Evolutionary conservation across 2,329 filamentous ascomycete genomes (phyloP).

Genomic region (Arthrobotrys sphaeroides): DNA sequence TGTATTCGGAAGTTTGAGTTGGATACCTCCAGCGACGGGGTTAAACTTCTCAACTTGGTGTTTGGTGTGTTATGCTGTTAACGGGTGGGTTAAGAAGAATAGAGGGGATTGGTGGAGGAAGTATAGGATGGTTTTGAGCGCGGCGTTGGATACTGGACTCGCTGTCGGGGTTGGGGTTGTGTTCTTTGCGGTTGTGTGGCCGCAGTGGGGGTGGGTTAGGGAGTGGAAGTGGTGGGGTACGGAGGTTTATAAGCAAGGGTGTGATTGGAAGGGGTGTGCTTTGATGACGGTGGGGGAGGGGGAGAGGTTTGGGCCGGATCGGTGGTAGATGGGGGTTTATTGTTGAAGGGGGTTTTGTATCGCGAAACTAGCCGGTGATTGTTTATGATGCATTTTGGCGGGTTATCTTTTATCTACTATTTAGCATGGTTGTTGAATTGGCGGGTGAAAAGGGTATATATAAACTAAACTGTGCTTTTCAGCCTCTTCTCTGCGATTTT

Average conservation of each 20-base stretch:
- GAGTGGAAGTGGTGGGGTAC: slow-evolving; percentile 88
- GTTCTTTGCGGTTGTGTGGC: slow-evolving; percentile 87
- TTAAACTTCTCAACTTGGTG: slow-evolving; percentile 91
- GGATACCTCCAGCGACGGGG: slow-evolving; percentile 86
- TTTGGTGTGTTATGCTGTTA: slow-evolving; percentile 84
- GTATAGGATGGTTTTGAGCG: slow-evolving; percentile 83
- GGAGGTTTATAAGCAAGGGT: slow-evolving; percentile 82
- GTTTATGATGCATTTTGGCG: too few relatives aligned
- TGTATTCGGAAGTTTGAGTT: slow-evolving; percentile 81
- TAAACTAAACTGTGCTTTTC: too few relatives aligned
- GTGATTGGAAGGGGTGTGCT: slow-evolving; percentile 83
- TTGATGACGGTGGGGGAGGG: slow-evolving; percentile 73
- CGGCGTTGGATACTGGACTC: slow-evolving; percentile 81
- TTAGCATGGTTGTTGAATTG: too few relatives aligned
- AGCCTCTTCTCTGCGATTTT: too few relatives aligned
- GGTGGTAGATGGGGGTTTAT: too few relatives aligned
- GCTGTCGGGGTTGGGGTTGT: slow-evolving; percentile 84
- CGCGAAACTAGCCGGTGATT: too few relatives aligned
- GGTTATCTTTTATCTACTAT: too few relatives aligned
- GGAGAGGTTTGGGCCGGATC: slow-evolving; percentile 72
- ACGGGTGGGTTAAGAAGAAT: slow-evolving; percentile 75
- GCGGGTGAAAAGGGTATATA: too few relatives aligned
- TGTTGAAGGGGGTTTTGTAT: too few relatives aligned
- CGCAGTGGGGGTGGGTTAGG: slow-evolving; percentile 71
- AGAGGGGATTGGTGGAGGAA: slow-evolving; percentile 85